Evolutionary conservation across 306 rosid genomes (phyloP).

Genomic region (Datisca glomerata): DNA sequence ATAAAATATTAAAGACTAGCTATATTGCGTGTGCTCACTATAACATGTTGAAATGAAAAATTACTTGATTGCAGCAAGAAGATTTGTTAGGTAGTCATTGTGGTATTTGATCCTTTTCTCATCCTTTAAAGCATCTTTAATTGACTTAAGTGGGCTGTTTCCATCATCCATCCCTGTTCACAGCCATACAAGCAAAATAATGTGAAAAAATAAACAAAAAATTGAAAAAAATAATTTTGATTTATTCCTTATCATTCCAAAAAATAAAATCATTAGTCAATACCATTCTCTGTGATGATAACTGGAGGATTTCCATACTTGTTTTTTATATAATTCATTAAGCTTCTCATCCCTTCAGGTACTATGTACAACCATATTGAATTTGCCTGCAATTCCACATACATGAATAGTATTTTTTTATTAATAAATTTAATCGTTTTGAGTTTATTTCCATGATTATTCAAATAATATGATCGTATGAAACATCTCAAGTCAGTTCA

Average conservation of each 20-base stretch:
- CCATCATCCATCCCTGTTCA: slow-evolving; percentile 81
- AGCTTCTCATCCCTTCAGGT: slow-evolving; percentile 59
- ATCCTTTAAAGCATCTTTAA: slow-evolving; percentile 60
- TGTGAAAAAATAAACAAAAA: not conserved
- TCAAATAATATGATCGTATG: no score
- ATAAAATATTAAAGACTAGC: no score
- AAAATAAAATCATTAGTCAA: not conserved
- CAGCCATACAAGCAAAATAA: not conserved
- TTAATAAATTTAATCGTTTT: no score
- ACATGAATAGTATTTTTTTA: no score
- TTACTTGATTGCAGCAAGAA: slow-evolving; percentile 51
- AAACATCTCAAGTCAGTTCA: no score
- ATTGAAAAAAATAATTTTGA: not conserved
- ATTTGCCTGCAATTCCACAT: slow-evolving; percentile 60
- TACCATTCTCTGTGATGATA: slow-evolving; percentile 87
- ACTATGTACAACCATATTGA: slow-evolving; percentile 80
- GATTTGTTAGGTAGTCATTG: slow-evolving; percentile 49
- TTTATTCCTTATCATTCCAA: not conserved
- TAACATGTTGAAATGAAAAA: no score
- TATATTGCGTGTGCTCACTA: no score
- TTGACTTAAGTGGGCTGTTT: slow-evolving; percentile 25
- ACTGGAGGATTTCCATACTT: slow-evolving; percentile 75
- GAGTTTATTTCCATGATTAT: no score
- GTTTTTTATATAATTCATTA: slow-evolving; percentile 55
- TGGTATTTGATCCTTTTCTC: slow-evolving; percentile 65